phyloP scores from a whole-genome alignment of 352 stramenopile species.

The Thraustotheca clavata region DNA sequence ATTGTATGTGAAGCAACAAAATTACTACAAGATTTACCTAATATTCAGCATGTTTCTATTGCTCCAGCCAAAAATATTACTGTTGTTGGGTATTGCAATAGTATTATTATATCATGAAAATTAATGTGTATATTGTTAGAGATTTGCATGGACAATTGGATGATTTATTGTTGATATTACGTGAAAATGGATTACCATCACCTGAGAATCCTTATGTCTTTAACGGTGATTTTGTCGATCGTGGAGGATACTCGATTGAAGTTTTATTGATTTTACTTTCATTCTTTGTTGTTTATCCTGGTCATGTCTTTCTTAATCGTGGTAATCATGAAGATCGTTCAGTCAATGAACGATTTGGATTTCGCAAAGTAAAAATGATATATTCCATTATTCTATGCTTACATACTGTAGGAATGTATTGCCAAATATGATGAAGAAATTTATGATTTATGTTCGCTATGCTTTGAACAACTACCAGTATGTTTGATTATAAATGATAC shows the following conservation, averaged over 20 bases:
- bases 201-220: constrained; percentile 78
- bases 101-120: background rate
- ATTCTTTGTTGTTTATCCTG: constrained; percentile 71
- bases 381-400: background rate
- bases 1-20: constrained; percentile 55
- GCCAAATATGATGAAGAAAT: constrained; percentile 75
- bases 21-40: constrained; percentile 46
- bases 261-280: constrained; percentile 72
- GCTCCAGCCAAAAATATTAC: constrained; percentile 69
- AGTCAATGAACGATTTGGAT: constrained; percentile 81
- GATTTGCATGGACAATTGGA: constrained; percentile 83
- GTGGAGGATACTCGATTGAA: constrained; percentile 65
- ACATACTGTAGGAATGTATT: constrained; percentile 40
- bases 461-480: constrained; percentile 56
- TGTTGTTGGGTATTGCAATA: constrained; percentile 34
- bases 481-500: background rate
- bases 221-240: constrained; percentile 82
- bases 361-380: constrained; percentile 42
- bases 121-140: constrained; percentile 21
- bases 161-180: constrained; percentile 75
- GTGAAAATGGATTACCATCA: constrained; percentile 72
- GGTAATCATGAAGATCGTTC: constrained; percentile 84
- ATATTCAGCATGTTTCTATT: constrained; percentile 55
- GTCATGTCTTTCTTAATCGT: constrained; percentile 65
- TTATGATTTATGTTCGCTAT: constrained; percentile 75